Evolutionary conservation across 1,139 yeast species (phyloP).

Genomic region (Hansenula anomala): DNA sequence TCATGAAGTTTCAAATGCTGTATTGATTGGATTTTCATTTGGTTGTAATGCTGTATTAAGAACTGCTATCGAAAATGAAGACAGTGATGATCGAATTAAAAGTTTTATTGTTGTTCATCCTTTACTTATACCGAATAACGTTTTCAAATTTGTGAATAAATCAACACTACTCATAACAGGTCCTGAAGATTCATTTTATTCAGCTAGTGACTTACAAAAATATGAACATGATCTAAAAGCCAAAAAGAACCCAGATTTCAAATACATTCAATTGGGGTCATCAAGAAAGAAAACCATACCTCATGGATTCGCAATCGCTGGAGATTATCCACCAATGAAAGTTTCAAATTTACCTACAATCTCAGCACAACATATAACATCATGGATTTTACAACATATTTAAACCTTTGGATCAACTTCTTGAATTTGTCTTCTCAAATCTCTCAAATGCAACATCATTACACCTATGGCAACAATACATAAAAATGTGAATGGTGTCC

Average conservation of each 20-base stretch:
- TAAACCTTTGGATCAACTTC: slow-evolving; percentile 23
- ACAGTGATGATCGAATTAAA: slow-evolving; percentile 20
- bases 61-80: slow-evolving; percentile 14
- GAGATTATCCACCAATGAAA: slow-evolving; percentile 28
- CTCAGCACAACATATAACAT: slow-evolving; percentile 13
- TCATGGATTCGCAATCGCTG: slow-evolving; percentile 37
- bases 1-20: slow-evolving; percentile 27
- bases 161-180: slow-evolving; percentile 29
- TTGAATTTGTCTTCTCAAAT: slow-evolving; percentile 23
- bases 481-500: slow-evolving; percentile 55
- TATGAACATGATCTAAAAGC: slow-evolving; percentile 16
- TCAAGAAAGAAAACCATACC: slow-evolving; percentile 27
- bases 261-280: slow-evolving; percentile 16
- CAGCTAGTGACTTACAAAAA: slow-evolving; percentile 18
- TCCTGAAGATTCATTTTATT: slow-evolving; percentile 26
- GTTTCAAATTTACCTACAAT: slow-evolving; percentile 17
- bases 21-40: slow-evolving; percentile 33
- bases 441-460: slow-evolving; percentile 25
- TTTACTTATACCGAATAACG: slow-evolving; percentile 26
- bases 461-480: slow-evolving; percentile 28
- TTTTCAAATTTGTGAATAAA: slow-evolving; percentile 22
- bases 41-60: slow-evolving; percentile 32
- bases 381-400: slow-evolving; percentile 18
- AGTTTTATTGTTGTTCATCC: slow-evolving; percentile 31
- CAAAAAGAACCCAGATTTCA: slow-evolving; percentile 15